A percentile compares a stretch with the other conserved stretches of the same genome.
Conservation (phyloP, 2,329 filamentous ascomycete genomes). For the Paecilomyces niveus region DNA sequence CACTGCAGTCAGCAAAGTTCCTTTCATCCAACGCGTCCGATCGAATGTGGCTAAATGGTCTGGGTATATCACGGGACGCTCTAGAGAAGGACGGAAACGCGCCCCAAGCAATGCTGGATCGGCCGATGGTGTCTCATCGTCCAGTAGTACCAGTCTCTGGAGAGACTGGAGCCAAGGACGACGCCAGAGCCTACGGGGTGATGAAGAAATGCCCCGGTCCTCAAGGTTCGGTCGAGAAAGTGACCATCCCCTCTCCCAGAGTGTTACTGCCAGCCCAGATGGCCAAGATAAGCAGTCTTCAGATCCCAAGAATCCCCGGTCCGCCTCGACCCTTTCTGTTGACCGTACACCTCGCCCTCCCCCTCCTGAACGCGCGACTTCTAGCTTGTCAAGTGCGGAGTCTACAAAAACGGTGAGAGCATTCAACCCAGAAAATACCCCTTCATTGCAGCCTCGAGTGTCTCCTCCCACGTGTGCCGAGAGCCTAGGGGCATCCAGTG, state of each 20-base stretch:
- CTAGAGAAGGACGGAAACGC: constrained; percentile 41
- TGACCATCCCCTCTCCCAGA: constrained; percentile 70
- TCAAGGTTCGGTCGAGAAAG: constrained; percentile 45
- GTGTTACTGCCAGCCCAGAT: constrained; percentile 63
- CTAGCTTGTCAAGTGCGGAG: constrained; percentile 39
- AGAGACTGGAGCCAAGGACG: constrained; percentile 45
- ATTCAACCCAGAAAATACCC: constrained; percentile 17
- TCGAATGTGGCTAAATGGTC: constrained; percentile 66
- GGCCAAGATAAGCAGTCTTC: constrained; percentile 22
- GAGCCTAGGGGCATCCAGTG: constrained; percentile 22
- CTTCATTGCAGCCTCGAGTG: constrained; percentile 16
- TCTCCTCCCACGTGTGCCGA: constrained; percentile 23
- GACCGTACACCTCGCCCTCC: constrained; percentile 27
- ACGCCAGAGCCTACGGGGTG: constrained; percentile 51
- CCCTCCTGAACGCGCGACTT: constrained; percentile 32
- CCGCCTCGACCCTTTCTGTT: constrained; percentile 13
- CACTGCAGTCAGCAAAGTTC: constrained; percentile 81
- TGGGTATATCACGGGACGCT: constrained; percentile 45
- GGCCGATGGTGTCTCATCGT: constrained; percentile 50
- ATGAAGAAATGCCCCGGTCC: constrained; percentile 49
- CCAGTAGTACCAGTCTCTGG: constrained; percentile 49
- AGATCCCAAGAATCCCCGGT: constrained; percentile 27
- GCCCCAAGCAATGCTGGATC: constrained; percentile 48
- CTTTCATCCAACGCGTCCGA: constrained; percentile 74
- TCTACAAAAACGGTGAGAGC: constrained; percentile 40